Evolutionary conservation across 2,329 filamentous ascomycete genomes (phyloP).

Genomic region (Ophiobolus disseminans): DNA sequence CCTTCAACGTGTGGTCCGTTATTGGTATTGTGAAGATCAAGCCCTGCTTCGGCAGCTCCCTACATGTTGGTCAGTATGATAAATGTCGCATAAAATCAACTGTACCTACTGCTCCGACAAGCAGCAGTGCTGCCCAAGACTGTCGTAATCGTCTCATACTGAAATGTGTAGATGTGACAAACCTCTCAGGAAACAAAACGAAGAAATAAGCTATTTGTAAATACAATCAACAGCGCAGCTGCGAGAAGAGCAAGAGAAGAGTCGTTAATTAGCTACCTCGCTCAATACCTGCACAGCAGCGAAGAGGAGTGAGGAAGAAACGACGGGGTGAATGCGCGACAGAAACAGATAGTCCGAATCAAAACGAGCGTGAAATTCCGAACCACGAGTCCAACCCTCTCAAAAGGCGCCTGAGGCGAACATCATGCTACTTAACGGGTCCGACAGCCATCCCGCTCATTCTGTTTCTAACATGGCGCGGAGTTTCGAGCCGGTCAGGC

Average conservation of each 20-base stretch:
- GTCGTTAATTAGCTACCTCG: conserved; percentile 45
- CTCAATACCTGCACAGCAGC: conserved; percentile 48
- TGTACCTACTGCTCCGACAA: conserved; percentile 40
- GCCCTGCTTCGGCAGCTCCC: conserved; percentile 32
- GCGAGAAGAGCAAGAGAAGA: conserved; percentile 30
- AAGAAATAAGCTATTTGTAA: conserved; percentile 36
- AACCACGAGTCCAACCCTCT: conserved; percentile 42
- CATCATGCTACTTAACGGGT: conserved; percentile 34
- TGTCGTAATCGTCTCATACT: conserved; percentile 42
- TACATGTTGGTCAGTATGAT: conserved; percentile 27
- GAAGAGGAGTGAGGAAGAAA: conserved; percentile 32
- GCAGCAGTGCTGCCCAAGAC: conserved; percentile 34
- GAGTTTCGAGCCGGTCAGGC: conserved; percentile 30
- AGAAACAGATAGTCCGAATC: conserved; percentile 28
- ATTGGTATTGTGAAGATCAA: conserved; percentile 34
- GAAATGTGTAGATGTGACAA: not conserved
- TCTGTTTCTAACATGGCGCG: conserved; percentile 40
- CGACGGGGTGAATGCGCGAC: conserved; percentile 16
- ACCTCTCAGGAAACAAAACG: conserved; percentile 3
- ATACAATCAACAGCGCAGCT: conserved; percentile 48
- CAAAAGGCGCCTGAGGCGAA: conserved; percentile 37
- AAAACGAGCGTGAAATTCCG: conserved; percentile 38
- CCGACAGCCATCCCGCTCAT: conserved; percentile 25
- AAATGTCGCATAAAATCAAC: not conserved
- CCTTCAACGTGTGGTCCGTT: conserved; percentile 29